Base-by-base conservation (phyloP, 177 flowering plant species). In the Vitis hybrid region DNA sequence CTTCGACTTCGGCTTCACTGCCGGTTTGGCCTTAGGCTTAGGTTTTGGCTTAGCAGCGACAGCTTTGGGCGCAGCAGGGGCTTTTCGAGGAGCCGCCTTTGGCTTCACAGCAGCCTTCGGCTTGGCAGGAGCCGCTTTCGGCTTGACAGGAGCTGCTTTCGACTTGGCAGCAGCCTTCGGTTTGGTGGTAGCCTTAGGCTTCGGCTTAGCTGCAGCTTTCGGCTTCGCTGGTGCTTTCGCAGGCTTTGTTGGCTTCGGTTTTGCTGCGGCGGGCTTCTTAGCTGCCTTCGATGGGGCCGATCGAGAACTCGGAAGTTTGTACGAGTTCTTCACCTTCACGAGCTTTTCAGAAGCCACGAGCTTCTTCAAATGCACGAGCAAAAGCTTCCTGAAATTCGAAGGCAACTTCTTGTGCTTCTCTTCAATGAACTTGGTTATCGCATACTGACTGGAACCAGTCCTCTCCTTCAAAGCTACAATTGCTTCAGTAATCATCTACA, bases 401-500 rank as follows among this genome's bases (percentile, higher is more conserved):
- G 75, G 75, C 20, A 70, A 59, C 3, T 58, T 56, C 67, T 73
- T 71, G 30, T 75, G 76, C 73, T 78, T 81, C 58, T 73, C 78
- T 35, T 78, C 81, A 4, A 71, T 50, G 58, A 68, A 75, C 58
- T 75, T 78, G 63, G 73, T 70, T 10, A 78, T 78, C 55, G 81
- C 81, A 13, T 71, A 65, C 55, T 75, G 81, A 58, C 81, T 78
- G 57, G 81, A 78, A 1, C 81, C 81, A 9, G 48, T 71, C 63
- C 32, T 75, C 76, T 78, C 81, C 64, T 78, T 78, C 73, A 78
- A 66, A 5, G 78, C 41, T 35, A 35, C 41, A 6, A 35, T 35
- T 35, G 41, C 41, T 35, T 35, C 41, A 35, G 41, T 35, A 35
- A 35, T 35, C 41, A 35, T 35, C 41, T 35, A 6, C 41, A 6